Conservation (phyloP, 192 early-diverging fungal genomes). For the Spinellus fusiger region DNA sequence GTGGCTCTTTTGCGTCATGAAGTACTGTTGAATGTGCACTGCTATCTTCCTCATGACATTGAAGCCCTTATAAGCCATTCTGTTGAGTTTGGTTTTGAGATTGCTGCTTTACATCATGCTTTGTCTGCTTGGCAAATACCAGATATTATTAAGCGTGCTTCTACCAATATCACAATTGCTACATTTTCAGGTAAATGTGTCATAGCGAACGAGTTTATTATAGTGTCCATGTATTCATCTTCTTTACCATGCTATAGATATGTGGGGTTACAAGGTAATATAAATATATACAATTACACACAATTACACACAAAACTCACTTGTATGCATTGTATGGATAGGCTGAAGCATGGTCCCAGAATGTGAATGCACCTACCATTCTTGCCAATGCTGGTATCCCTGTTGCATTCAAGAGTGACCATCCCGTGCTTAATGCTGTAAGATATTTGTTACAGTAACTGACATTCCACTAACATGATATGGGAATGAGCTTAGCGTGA, state of each 20-base stretch:
- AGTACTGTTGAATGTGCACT: constrained; percentile 50
- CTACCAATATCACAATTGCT: constrained; percentile 48
- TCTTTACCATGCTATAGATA: constrained; percentile 14
- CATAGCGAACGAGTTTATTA: background rate
- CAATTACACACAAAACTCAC: background rate
- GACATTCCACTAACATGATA: background rate
- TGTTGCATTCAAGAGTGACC: constrained; percentile 61
- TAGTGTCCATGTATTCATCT: background rate
- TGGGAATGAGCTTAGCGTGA: constrained; percentile 46
- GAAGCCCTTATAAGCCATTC: constrained; percentile 53
- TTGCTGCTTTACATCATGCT: constrained; percentile 60
- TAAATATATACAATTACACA: background rate
- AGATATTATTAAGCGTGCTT: constrained; percentile 39
- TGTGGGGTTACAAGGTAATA: constrained; percentile 39
- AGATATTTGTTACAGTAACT: background rate
- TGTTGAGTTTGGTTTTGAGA: constrained; percentile 54
- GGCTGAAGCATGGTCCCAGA: constrained; percentile 49
- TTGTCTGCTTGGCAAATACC: constrained; percentile 51
- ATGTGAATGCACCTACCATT: constrained; percentile 44
- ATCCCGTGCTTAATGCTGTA: constrained; percentile 55
- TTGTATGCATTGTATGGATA: no score
- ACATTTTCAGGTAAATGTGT: constrained; percentile 39
- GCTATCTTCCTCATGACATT: constrained; percentile 48
- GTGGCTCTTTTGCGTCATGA: constrained; percentile 52
- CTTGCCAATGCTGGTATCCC: constrained; percentile 52